These are phyloP conservation scores for Penicillium crustosum DNA, from an alignment of 2,329 filamentous ascomycete species.

Conservation along the genomic window DNA sequence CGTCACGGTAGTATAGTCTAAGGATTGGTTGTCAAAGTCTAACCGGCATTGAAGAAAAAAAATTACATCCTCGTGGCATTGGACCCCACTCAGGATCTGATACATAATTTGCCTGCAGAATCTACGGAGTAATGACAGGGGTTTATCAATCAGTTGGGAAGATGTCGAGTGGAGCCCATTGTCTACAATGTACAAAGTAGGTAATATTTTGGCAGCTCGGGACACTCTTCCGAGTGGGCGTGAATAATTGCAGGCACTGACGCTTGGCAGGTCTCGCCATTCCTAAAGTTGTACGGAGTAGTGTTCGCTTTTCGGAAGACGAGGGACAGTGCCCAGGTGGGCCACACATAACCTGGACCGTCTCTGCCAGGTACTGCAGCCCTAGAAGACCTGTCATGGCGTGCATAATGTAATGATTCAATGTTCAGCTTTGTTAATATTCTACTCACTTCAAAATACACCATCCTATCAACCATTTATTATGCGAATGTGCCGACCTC, in stretches of 20 bases:
- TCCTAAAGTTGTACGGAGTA: neutral
- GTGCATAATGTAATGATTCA: neutral
- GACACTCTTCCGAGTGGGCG: neutral
- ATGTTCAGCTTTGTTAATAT: too few species aligned
- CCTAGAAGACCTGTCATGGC: neutral
- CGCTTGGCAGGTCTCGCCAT: neutral
- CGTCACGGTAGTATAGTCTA: neutral
- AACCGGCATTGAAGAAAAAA: neutral
- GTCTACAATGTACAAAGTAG: neutral
- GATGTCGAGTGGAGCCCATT: neutral
- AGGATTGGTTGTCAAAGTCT: neutral
- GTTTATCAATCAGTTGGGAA: conserved; percentile 6
- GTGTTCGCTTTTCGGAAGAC: neutral
- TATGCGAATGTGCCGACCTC: neutral
- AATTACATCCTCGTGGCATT: neutral
- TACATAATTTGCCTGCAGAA: conserved; percentile 8
- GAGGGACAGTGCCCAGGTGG: neutral
- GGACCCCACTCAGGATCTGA: conserved; percentile 11
- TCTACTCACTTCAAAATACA: too few species aligned
- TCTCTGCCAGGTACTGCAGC: neutral
- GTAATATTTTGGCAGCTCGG: neutral
- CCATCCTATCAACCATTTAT: neutral
- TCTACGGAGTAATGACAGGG: neutral
- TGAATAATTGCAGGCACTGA: neutral
- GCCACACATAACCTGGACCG: neutral